Conservation (phyloP, 2,329 filamentous ascomycete genomes). For the Cadophora gregata region DNA sequence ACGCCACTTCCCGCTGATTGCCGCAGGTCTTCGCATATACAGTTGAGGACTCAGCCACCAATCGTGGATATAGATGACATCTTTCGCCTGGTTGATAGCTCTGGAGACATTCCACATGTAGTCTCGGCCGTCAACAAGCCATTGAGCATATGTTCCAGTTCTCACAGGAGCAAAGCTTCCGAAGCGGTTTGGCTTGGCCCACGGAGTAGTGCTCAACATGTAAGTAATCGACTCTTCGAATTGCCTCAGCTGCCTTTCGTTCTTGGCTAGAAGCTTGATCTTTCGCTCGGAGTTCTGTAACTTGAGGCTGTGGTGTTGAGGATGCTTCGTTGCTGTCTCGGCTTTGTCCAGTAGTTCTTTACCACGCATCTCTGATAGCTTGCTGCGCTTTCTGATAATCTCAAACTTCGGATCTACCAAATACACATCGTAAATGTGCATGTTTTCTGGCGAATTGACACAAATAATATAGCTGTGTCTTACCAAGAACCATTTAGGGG, state of each 20-base stretch:
- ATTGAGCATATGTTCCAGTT: conserved; percentile 86
- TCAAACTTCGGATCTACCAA: conserved; percentile 90
- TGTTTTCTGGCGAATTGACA: conserved; percentile 97
- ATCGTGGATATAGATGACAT: conserved; percentile 98
- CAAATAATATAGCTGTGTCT: conserved; percentile 97
- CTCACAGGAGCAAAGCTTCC: conserved; percentile 93
- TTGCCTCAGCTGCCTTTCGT: conserved; percentile 86
- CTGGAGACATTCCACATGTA: conserved; percentile 99
- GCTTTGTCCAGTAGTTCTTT: conserved; percentile 61
- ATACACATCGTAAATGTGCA: conserved; percentile 99
- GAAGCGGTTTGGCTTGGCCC: conserved; percentile 85
- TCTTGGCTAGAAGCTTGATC: conserved; percentile 87
- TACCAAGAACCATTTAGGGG: conserved; percentile 97
- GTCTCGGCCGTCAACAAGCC: conserved; percentile 94
- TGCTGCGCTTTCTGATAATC: conserved; percentile 75
- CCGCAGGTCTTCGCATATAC: conserved; percentile 91
- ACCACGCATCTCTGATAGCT: conserved; percentile 58
- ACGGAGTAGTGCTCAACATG: conserved; percentile 83
- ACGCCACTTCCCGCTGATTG: conserved; percentile 97
- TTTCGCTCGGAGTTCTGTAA: conserved; percentile 92
- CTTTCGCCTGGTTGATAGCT: conserved; percentile 94
- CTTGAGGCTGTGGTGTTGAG: conserved; percentile 82
- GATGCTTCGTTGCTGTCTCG: conserved; percentile 47
- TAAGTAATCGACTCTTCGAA: conserved; percentile 91
- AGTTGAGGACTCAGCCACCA: conserved; percentile 98